These are phyloP conservation scores for Globisporangium middletonii DNA, from an alignment of 352 stramenopile genomes.

Conservation along the genomic window DNA sequence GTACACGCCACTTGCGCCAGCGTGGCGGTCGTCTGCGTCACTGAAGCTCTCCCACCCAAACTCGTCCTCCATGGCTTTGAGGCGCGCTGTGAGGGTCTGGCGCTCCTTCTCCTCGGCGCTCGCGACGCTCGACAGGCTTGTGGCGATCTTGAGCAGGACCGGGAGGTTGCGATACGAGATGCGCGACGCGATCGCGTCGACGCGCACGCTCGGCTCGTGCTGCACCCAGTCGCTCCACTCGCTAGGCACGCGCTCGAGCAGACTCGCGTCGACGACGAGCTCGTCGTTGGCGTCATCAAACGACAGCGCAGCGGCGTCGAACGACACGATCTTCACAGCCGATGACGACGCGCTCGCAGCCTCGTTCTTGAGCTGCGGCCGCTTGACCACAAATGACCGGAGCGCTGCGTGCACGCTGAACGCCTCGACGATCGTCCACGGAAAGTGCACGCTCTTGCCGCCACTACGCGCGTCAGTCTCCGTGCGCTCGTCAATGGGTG, in stretches of 20 bases:
- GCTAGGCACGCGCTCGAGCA: conserved; percentile 21
- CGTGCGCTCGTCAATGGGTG: conserved; percentile 12
- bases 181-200: conserved; percentile 52
- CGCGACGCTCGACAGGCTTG: conserved; percentile 28
- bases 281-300: background rate
- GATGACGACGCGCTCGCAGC: background rate
- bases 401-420: conserved; percentile 31
- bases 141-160: conserved; percentile 49
- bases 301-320: background rate
- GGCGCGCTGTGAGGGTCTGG: conserved; percentile 24
- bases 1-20: conserved; percentile 28
- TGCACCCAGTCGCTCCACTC: conserved; percentile 49
- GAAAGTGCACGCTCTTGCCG: conserved; percentile 16
- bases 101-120: conserved; percentile 37
- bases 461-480: conserved; percentile 3
- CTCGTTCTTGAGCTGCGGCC: background rate
- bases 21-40: conserved; percentile 24
- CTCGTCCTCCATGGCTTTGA: conserved; percentile 34
- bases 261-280: background rate
- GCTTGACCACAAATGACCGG: conserved; percentile 6
- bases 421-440: conserved; percentile 39
- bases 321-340: background rate
- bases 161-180: conserved; percentile 71
- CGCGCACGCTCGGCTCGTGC: conserved; percentile 27
- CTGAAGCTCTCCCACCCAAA: conserved; percentile 32